A percentile compares a stretch with the other conserved stretches of the same genome.
These are phyloP conservation scores for Sequoiadendron giganteum DNA, from an alignment of 75 land plant genomes.

Conservation along the genomic window DNA sequence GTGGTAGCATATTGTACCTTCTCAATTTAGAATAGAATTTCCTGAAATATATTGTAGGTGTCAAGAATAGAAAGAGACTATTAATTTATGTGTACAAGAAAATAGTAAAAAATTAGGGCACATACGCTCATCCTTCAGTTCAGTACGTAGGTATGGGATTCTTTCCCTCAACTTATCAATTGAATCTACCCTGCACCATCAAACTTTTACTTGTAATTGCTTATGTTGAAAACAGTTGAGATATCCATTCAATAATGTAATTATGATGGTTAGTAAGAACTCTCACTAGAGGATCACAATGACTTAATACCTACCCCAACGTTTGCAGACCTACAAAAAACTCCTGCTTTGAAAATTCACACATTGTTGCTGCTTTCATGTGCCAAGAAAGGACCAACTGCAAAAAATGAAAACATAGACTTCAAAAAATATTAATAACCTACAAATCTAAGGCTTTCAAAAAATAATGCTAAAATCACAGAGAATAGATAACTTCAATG, in stretches of 20 bases:
- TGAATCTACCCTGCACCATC: constrained; percentile 81
- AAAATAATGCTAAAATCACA: background rate
- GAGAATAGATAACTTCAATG: background rate
- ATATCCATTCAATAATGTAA: background rate
- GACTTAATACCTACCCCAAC: constrained; percentile 54
- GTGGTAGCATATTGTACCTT: background rate
- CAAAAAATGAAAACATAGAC: background rate
- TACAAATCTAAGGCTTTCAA: background rate
- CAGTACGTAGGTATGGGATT: constrained; percentile 74
- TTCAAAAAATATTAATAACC: background rate
- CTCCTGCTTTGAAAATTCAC: constrained; percentile 94
- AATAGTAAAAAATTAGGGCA: constrained; percentile 13
- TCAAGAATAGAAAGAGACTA: background rate
- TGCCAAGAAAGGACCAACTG: constrained; percentile 98
- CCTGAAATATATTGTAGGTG: background rate
- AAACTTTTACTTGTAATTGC: background rate
- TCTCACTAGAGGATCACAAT: background rate
- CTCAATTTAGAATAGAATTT: background rate
- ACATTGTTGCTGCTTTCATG: constrained; percentile 99
- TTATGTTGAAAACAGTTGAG: background rate
- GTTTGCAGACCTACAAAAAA: constrained; percentile 86
- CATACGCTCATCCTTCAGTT: constrained; percentile 95
- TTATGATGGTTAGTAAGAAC: background rate
- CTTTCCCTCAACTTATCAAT: constrained; percentile 82
- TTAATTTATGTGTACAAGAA: background rate